Evolutionary conservation across 352 stramenopile genomes (phyloP).

Genomic region (Pythium brachiatum): DNA sequence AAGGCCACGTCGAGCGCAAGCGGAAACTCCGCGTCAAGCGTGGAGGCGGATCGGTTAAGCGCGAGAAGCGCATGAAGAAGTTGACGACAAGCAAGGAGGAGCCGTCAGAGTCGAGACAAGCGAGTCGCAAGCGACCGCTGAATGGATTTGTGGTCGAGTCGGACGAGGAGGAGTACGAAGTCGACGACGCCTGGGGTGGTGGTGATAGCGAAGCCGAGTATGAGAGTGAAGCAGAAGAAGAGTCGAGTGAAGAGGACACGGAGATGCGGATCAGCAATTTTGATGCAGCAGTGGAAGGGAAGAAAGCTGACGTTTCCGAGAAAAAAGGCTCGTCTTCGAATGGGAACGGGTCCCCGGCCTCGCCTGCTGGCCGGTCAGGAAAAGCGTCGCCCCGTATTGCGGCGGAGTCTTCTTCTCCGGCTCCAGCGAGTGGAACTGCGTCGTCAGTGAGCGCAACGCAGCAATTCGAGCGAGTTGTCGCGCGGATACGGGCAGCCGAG

Average conservation of each 20-base stretch:
- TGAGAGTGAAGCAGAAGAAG: slow-evolving; percentile 35
- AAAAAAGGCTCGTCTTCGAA: background rate
- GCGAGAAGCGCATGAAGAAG: slow-evolving; percentile 26
- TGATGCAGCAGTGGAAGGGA: slow-evolving; percentile 39
- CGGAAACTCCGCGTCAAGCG: background rate
- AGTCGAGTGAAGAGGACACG: slow-evolving; percentile 30
- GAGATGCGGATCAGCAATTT: slow-evolving; percentile 19
- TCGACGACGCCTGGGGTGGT: background rate
- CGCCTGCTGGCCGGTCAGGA: background rate
- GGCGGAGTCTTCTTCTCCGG: background rate
- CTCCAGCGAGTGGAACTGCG: background rate
- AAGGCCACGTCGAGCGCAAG: slow-evolving; percentile 16
- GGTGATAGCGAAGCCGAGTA: slow-evolving; percentile 35
- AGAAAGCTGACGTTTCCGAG: slow-evolving; percentile 1
- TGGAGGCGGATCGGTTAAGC: slow-evolving; percentile 5
- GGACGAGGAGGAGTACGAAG: slow-evolving; percentile 23
- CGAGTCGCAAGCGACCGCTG: slow-evolving; percentile 12
- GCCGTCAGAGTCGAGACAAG: background rate
- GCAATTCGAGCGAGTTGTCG: slow-evolving; percentile 12
- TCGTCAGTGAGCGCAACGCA: background rate
- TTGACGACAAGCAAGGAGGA: background rate
- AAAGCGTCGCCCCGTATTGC: background rate
- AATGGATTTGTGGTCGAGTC: slow-evolving; percentile 21
- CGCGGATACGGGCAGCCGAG: slow-evolving; percentile 9
- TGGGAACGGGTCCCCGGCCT: background rate